Base-by-base conservation (phyloP, 176 grass and related monocot species). In the Bonia amplexicaulis region DNA sequence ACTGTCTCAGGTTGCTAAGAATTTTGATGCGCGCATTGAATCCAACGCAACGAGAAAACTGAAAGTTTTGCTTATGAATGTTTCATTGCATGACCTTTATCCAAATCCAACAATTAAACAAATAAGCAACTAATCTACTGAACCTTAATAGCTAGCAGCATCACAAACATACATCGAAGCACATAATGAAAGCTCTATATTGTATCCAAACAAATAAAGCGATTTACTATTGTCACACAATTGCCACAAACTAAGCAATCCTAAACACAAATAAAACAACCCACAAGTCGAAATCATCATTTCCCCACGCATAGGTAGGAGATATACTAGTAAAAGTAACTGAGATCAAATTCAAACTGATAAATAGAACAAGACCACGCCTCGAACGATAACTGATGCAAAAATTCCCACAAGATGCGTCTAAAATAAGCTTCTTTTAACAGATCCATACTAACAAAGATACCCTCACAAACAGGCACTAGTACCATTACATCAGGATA, bases 371-470 rank as follows among this genome's bases (percentile, higher is more conserved):
- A 69, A 26, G 3, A 47, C 9, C 60, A 79, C 25, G 42, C n/a
- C 9, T 53, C 42, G 8, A 81, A 69, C 14, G 5, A 71, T 6
- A 80, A 9, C 7, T 9, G n/a, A n/a, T 22, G 53, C 25, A 63
- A 69, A 33, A 61, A 47, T n/a, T 3, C 37, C 7, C 75, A 62
- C 23, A 73, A 22, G 11, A 72, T n/a, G 22, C 31, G 57, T 83
- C 57, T 51, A 19, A 19, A 51, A 40, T 12, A 74, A 23, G 53
- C 57, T 40, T 73, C 31, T 27, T 51, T 63, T 51, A 62, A 39
- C 44, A 83, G 69, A 64, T 83, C 57, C 81, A 74, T 64, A 83
- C 53, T 49, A 49, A 23, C 26, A 83, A 16, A 44, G 26, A 61
- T 17, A 73, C 69, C 77, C 1, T 22, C 60, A 49, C 42, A 79